phyloP scores from a whole-genome alignment of 1,284 basidiomycete species.

The Malassezia vespertilionis region DNA sequence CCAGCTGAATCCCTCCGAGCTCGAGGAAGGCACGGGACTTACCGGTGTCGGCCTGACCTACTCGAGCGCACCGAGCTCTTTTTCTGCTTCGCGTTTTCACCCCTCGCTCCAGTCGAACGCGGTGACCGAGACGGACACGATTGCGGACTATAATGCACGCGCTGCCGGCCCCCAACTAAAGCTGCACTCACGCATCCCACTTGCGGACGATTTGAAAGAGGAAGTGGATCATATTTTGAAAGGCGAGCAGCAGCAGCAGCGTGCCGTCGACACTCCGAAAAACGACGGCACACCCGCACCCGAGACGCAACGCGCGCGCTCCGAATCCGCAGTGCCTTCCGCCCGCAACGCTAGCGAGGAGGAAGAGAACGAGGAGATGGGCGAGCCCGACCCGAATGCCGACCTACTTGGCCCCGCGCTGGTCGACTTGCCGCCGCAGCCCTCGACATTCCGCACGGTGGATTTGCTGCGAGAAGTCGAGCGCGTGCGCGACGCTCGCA shows the following conservation, averaged over 20 bases:
- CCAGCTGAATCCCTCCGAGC: slow-evolving; percentile 32
- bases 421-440: slow-evolving; percentile 63
- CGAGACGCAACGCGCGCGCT: neutral
- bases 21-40: slow-evolving; percentile 45
- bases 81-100: slow-evolving; percentile 14
- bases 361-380: neutral
- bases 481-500: slow-evolving; percentile 66
- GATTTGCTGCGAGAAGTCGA: slow-evolving; percentile 88
- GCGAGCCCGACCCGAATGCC: slow-evolving; percentile 4
- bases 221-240: slow-evolving; percentile 37
- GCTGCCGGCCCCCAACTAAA: slow-evolving; percentile 43
- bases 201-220: slow-evolving; percentile 35
- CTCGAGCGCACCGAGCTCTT: slow-evolving; percentile 12
- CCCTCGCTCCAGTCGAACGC: slow-evolving; percentile 23
- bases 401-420: slow-evolving; percentile 55
- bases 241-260: slow-evolving; percentile 20
- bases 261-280: neutral
- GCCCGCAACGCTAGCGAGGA: neutral
- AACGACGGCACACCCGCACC: neutral
- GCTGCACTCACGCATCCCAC: slow-evolving; percentile 35
- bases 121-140: slow-evolving; percentile 34
- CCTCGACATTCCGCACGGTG: slow-evolving; percentile 67
- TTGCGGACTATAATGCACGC: slow-evolving; percentile 38
- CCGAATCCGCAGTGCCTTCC: slow-evolving; percentile 1
- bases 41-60: slow-evolving; percentile 37